Conservation (phyloP, 495 filamentous ascomycete genomes). For the Xanthoparmelia taractica region DNA sequence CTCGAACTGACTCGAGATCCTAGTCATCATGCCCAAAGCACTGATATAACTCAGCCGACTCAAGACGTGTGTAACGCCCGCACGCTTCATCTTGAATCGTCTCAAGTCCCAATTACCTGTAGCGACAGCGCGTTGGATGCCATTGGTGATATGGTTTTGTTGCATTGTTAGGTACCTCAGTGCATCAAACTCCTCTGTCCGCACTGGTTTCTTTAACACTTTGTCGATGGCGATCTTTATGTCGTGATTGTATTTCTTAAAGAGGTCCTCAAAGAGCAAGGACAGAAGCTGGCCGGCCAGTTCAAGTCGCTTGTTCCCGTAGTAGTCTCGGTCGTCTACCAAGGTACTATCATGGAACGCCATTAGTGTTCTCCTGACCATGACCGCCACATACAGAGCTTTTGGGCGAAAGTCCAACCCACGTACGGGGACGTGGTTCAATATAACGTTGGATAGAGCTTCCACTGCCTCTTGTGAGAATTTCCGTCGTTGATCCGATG, state of each 20-base stretch:
- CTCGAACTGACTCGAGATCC: slow-evolving; percentile 96
- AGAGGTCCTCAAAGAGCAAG: slow-evolving; percentile 93
- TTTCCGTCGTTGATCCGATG: slow-evolving; percentile 51
- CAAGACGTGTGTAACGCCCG: slow-evolving; percentile 92
- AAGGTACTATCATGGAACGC: slow-evolving; percentile 78
- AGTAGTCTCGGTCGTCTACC: slow-evolving; percentile 94
- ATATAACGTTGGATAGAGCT: slow-evolving; percentile 79
- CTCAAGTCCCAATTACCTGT: slow-evolving; percentile 97
- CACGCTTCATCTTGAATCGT: slow-evolving; percentile 96
- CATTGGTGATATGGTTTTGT: slow-evolving; percentile 72
- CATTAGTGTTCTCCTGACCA: slow-evolving; percentile 91
- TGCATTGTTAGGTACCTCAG: slow-evolving; percentile 66
- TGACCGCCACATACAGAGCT: slow-evolving; percentile 89
- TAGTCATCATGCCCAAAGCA: slow-evolving; percentile 99
- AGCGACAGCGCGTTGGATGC: slow-evolving; percentile 88
- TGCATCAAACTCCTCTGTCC: slow-evolving; percentile 80
- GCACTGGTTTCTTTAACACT: slow-evolving; percentile 79
- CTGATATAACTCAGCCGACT: slow-evolving; percentile 94
- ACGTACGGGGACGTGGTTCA: slow-evolving; percentile 85
- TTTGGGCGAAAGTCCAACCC: slow-evolving; percentile 91
- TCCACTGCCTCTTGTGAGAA: slow-evolving; percentile 84
- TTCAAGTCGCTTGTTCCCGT: slow-evolving; percentile 94
- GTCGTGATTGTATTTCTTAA: slow-evolving; percentile 84
- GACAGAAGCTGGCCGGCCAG: slow-evolving; percentile 89
- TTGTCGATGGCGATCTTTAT: slow-evolving; percentile 91